A percentile compares a stretch with the other conserved stretches of the same genome.
Conservation (phyloP, 805 yeast species). For the Wickerhamiella cacticola region DNA sequence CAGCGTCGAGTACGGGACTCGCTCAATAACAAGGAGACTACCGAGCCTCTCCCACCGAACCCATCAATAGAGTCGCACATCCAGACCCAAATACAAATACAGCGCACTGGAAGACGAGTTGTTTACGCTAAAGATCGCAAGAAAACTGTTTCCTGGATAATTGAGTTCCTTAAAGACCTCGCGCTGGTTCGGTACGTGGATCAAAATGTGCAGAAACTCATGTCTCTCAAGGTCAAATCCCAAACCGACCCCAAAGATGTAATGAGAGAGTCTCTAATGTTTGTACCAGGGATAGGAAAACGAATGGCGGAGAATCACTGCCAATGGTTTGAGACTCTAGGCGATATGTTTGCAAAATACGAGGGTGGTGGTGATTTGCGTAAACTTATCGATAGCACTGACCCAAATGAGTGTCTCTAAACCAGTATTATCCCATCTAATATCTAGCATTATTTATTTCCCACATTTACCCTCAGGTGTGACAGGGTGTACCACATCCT, state of each 20-base stretch:
- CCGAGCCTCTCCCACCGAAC: background rate
- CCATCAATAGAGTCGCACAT: background rate
- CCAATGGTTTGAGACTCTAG: background rate
- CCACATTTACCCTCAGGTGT: too few species aligned
- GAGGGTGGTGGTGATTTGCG: background rate
- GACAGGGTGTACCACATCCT: background rate
- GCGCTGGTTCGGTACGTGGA: background rate
- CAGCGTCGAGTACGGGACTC: conserved; percentile 3
- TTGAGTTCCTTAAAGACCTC: conserved; percentile 4
- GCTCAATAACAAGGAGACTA: background rate
- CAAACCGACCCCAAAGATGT: conserved; percentile 1
- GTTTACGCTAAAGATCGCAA: conserved; percentile 1
- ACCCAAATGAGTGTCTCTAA: background rate
- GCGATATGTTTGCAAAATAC: conserved; percentile 2
- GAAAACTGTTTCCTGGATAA: background rate
- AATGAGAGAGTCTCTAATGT: background rate
- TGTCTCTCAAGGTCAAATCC: background rate
- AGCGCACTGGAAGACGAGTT: background rate
- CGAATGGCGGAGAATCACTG: background rate
- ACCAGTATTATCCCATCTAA: background rate
- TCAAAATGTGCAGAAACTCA: background rate
- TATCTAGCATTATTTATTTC: too few species aligned
- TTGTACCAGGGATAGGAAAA: background rate
- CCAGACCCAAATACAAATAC: background rate
- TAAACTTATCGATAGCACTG: background rate